These are phyloP conservation scores for Solanum sparsipilum DNA, from an alignment of 257 asterid genomes.

Conservation along the genomic window DNA sequence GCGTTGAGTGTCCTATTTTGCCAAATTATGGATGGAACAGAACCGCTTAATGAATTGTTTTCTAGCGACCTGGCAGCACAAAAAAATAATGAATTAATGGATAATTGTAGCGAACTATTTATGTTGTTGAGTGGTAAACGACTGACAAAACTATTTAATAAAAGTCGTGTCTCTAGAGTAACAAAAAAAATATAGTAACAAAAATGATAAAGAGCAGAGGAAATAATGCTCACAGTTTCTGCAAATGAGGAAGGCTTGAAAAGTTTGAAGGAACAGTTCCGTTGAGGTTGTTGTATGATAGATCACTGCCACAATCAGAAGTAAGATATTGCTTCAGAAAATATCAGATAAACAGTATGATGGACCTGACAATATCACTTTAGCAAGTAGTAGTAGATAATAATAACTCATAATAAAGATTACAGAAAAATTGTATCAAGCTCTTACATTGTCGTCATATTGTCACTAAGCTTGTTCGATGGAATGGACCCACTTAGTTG, in stretches of 20 bases:
- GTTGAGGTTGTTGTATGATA: conserved; percentile 60
- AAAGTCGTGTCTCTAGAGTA: neutral
- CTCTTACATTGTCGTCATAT: conserved; percentile 83
- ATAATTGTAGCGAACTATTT: neutral
- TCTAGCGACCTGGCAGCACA: conserved; percentile 60
- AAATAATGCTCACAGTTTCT: conserved; percentile 58
- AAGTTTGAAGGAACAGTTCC: conserved; percentile 79
- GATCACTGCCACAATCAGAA: conserved; percentile 41
- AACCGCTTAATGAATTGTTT: conserved; percentile 66
- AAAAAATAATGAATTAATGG: neutral
- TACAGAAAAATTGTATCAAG: neutral
- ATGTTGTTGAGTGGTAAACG: neutral
- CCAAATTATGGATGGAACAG: conserved; percentile 81
- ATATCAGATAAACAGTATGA: neutral
- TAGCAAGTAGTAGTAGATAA: neutral
- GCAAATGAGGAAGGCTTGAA: conserved; percentile 68
- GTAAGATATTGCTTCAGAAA: neutral
- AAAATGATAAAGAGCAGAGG: neutral
- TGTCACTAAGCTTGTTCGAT: conserved; percentile 38
- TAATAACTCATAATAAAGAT: neutral
- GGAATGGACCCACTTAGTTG: conserved; percentile 73
- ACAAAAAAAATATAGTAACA: neutral
- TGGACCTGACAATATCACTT: neutral
- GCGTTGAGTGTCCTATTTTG: conserved; percentile 51
- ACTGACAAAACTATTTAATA: neutral